A percentile compares a stretch with the other conserved stretches of the same genome.
Evolutionary conservation across 2,329 filamentous ascomycete species (phyloP).

Genomic region (Pezicula neosporulosa): DNA sequence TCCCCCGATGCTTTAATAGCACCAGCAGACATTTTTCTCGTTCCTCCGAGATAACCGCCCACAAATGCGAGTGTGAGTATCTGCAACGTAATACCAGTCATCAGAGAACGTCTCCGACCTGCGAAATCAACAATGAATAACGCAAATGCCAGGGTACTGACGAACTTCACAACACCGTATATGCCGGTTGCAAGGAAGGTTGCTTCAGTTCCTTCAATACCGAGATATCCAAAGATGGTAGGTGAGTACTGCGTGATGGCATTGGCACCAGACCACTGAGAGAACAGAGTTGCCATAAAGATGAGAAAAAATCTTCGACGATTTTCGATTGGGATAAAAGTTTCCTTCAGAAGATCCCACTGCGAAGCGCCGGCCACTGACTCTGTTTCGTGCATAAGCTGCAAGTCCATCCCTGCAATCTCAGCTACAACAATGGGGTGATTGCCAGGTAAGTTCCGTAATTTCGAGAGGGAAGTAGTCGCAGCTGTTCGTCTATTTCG

Average conservation of each 20-base stretch:
- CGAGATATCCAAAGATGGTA: slow-evolving; percentile 67
- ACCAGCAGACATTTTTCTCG: slow-evolving; percentile 19
- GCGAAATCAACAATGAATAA: slow-evolving; percentile 76
- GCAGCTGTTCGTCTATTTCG: slow-evolving; percentile 55
- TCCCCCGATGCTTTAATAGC: slow-evolving; percentile 36
- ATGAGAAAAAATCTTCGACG: slow-evolving; percentile 28
- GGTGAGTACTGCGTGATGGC: slow-evolving; percentile 73
- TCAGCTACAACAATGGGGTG: slow-evolving; percentile 59
- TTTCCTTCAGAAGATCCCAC: slow-evolving; percentile 62
- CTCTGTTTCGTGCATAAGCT: slow-evolving; percentile 67
- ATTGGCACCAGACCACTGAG: slow-evolving; percentile 69
- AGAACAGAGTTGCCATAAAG: slow-evolving; percentile 48
- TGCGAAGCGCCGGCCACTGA: slow-evolving; percentile 61
- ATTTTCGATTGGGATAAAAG: slow-evolving; percentile 40
- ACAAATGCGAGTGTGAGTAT: slow-evolving; percentile 27
- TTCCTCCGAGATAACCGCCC: slow-evolving; percentile 27
- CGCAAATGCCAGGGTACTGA: slow-evolving; percentile 62
- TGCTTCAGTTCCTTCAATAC: slow-evolving; percentile 62
- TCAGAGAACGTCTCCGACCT: slow-evolving; percentile 57
- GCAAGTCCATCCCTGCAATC: slow-evolving; percentile 57
- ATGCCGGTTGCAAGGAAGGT: slow-evolving; percentile 69
- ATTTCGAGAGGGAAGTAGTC: slow-evolving; percentile 44
- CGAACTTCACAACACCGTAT: slow-evolving; percentile 71
- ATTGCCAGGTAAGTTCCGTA: slow-evolving; percentile 55
- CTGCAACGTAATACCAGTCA: slow-evolving; percentile 30